phyloP scores from a whole-genome alignment of 2,329 filamentous ascomycete genomes.

The Tolypocladium sp. region DNA sequence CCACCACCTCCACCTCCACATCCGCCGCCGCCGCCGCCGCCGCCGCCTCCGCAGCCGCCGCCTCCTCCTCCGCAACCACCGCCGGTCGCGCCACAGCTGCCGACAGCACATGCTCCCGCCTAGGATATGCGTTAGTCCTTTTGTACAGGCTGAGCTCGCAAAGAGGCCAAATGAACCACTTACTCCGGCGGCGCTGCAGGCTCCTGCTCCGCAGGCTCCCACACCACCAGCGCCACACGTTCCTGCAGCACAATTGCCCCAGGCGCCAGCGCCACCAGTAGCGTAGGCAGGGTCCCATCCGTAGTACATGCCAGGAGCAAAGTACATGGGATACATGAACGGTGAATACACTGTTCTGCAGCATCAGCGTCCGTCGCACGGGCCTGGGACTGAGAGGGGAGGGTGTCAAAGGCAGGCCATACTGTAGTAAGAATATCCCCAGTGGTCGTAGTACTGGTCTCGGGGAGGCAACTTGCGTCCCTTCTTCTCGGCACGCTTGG shows the following conservation, averaged over 20 bases:
- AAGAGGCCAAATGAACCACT: neutral
- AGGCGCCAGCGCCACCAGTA: conserved; percentile 22
- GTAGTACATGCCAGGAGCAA: conserved; percentile 36
- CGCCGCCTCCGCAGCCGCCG: conserved; percentile 34
- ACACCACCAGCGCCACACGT: conserved; percentile 34
- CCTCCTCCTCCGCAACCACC: conserved; percentile 7
- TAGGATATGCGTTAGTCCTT: neutral
- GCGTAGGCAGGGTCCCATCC: conserved; percentile 29
- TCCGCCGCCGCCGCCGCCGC: conserved; percentile 3
- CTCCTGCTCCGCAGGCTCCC: conserved; percentile 21
- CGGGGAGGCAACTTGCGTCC: conserved; percentile 36
- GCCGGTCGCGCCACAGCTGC: neutral
- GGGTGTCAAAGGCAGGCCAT: conserved; percentile 1
- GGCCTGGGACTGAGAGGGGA: neutral
- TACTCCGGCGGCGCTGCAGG: conserved; percentile 3
- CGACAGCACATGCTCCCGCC: neutral
- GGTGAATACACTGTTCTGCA: conserved; percentile 31
- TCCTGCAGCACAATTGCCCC: conserved; percentile 32
- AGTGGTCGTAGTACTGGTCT: conserved; percentile 43
- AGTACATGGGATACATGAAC: conserved; percentile 31
- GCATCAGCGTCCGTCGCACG: neutral
- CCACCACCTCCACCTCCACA: neutral
- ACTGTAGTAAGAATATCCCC: conserved; percentile 42
- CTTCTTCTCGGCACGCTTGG: conserved; percentile 39
- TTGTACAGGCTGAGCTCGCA: neutral